Evolutionary conservation across 2,329 filamentous ascomycete genomes (phyloP).

Genomic region (Pseudocercospora musae): DNA sequence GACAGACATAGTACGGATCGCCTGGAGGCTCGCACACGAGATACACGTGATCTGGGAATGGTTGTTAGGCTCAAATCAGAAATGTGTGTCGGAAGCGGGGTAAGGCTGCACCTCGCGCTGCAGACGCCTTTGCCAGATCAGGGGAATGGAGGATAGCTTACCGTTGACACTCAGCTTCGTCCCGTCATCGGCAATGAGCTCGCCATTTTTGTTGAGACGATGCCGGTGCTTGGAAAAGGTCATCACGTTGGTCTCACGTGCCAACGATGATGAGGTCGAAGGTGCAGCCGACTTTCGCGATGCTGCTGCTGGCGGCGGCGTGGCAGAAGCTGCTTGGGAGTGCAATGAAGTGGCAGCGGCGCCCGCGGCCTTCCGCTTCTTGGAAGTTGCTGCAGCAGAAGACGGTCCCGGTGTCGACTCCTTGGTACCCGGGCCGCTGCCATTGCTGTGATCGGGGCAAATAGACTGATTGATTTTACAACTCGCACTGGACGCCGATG

Average conservation of each 20-base stretch:
- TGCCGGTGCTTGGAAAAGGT: constrained; percentile 73
- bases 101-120: constrained; percentile 25
- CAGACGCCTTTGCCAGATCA: constrained; percentile 13
- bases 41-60: constrained; percentile 73
- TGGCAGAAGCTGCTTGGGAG: constrained; percentile 23
- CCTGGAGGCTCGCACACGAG: constrained; percentile 95
- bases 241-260: constrained; percentile 77
- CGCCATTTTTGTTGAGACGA: constrained; percentile 65
- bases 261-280: constrained; percentile 37
- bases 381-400: constrained; percentile 58
- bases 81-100: constrained; percentile 21
- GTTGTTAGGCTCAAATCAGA: constrained; percentile 36
- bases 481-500: constrained; percentile 11
- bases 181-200: constrained; percentile 85
- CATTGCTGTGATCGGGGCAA: too few species aligned
- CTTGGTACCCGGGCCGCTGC: constrained; percentile 14
- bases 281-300: constrained; percentile 34
- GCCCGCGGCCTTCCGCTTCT: constrained; percentile 79
- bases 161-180: constrained; percentile 80
- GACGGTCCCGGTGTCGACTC: constrained; percentile 47
- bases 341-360: constrained; percentile 30
- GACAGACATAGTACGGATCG: constrained; percentile 94
- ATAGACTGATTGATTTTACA: too few species aligned
- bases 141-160: constrained; percentile 48
- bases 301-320: constrained; percentile 25